These are phyloP conservation scores for Lumnitzera littorea DNA, from an alignment of 345 rosid species.

Conservation along the genomic window DNA sequence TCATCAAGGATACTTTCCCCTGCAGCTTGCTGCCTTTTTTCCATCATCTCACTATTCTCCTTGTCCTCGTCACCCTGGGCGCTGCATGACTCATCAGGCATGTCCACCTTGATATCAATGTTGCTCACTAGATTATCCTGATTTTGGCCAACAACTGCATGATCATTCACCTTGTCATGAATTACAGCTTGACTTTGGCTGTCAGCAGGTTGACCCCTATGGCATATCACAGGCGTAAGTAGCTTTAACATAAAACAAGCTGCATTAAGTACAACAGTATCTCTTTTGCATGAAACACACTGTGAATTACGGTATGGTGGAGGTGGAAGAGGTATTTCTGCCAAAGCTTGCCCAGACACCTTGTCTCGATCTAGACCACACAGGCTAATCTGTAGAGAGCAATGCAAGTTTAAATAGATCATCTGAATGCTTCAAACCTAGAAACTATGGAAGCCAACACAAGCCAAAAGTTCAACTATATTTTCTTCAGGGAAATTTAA, in stretches of 20 bases:
- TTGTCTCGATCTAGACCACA: constrained; percentile 66
- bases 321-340: constrained; percentile 33
- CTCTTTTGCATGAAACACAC: constrained; percentile 25
- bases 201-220: constrained; percentile 34
- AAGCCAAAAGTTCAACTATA: too few species aligned
- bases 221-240: constrained; percentile 10
- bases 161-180: constrained; percentile 14
- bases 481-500: too few species aligned
- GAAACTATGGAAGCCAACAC: too few species aligned
- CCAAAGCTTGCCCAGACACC: constrained; percentile 89
- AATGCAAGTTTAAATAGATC: background rate
- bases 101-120: constrained; percentile 12
- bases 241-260: background rate
- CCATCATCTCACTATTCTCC: constrained; percentile 11
- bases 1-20: constrained; percentile 18
- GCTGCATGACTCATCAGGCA: constrained; percentile 13
- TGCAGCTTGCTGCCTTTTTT: constrained; percentile 13
- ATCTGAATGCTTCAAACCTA: too few species aligned
- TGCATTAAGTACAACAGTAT: constrained; percentile 2
- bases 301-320: constrained; percentile 25
- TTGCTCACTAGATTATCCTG: constrained; percentile 11
- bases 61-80: constrained; percentile 7
- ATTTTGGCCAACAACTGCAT: constrained; percentile 10
- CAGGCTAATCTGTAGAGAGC: constrained; percentile 55
- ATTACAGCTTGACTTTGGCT: constrained; percentile 25